Conservation (phyloP, 768 basidiomycete genomes). For the Russula sp. region DNA sequence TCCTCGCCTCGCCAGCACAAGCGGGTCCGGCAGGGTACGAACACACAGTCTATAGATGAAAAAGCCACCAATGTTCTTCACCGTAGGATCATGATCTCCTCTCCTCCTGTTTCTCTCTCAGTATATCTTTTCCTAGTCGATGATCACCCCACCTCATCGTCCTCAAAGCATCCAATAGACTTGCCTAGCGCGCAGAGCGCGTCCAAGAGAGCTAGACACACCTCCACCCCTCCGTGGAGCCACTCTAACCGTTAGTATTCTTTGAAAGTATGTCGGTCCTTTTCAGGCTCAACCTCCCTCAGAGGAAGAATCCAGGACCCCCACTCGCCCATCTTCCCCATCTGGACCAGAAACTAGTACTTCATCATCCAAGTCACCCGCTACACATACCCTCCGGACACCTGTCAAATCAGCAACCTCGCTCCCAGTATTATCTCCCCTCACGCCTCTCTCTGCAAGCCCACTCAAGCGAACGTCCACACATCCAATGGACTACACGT, state of each 20-base stretch:
- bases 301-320: neutral
- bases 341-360: neutral
- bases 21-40: neutral
- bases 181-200: neutral
- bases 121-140: neutral
- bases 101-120: neutral
- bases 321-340: neutral
- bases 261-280: neutral
- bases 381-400: slow-evolving; percentile 17
- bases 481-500: slow-evolving; percentile 8
- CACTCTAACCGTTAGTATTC: slow-evolving; percentile 8
- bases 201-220: neutral
- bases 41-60: neutral
- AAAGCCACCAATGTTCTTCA: too few species aligned
- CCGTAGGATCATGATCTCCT: neutral
- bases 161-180: neutral
- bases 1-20: slow-evolving; percentile 7
- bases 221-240: neutral
- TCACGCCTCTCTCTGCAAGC: slow-evolving; percentile 15
- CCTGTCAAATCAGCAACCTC: slow-evolving; percentile 18
- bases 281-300: neutral
- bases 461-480: slow-evolving; percentile 10
- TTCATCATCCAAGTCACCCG: slow-evolving; percentile 11
- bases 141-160: neutral
- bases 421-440: slow-evolving; percentile 15